Conservation (phyloP, 2,329 filamentous ascomycete genomes). For the Trichoderma koningii region DNA sequence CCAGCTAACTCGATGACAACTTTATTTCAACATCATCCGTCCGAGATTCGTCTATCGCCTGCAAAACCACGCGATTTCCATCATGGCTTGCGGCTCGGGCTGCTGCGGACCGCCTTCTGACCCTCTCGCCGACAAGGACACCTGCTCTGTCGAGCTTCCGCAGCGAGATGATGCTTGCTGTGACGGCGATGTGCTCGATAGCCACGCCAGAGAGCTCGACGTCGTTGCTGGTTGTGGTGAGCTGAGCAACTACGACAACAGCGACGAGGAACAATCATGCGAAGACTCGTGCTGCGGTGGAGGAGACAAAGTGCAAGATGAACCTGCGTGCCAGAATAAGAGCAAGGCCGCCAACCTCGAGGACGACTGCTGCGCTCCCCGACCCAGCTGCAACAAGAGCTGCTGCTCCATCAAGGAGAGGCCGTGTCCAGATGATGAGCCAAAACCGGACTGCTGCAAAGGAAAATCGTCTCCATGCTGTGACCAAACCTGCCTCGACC, state of each 20-base stretch:
- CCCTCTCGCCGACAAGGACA: neutral
- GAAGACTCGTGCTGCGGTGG: neutral
- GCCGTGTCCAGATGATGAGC: neutral
- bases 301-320: neutral
- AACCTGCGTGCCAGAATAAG: neutral
- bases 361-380: neutral
- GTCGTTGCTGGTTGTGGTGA: neutral
- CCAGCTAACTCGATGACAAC: neutral
- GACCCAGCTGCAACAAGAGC: neutral
- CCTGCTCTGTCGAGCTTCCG: neutral
- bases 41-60: neutral
- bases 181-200: neutral
- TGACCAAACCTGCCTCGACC: constrained; percentile 46
- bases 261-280: neutral
- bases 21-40: neutral
- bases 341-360: neutral
- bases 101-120: neutral
- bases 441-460: constrained; percentile 43
- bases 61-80: neutral
- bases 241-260: neutral
- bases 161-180: neutral
- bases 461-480: constrained; percentile 47
- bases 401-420: neutral
- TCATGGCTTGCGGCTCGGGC: constrained; percentile 10
- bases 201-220: too few relatives aligned